phyloP scores from a whole-genome alignment of 2,329 filamentous ascomycete genomes.

The Stachybotrys chartarum region DNA sequence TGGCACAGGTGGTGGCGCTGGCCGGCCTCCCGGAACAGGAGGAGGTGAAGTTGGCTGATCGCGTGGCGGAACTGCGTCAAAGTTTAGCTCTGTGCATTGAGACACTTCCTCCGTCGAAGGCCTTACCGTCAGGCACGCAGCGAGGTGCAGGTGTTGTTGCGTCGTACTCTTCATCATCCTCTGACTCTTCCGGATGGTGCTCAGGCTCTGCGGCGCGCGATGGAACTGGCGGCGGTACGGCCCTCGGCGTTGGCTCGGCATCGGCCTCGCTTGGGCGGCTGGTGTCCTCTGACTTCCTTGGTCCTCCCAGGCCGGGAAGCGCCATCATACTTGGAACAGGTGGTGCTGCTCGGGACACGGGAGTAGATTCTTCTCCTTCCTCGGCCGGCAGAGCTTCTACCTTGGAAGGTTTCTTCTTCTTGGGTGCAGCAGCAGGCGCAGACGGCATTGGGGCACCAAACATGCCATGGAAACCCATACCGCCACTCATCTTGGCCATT shows the following conservation, averaged over 20 bases:
- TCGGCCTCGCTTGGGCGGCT: constrained; percentile 29
- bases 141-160: constrained; percentile 25
- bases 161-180: constrained; percentile 24
- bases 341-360: constrained; percentile 36
- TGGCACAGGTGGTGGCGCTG: constrained; percentile 51
- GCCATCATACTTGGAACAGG: constrained; percentile 55
- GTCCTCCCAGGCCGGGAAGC: constrained; percentile 65
- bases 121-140: constrained; percentile 13
- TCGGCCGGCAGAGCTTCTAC: constrained; percentile 34
- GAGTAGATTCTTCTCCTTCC: constrained; percentile 35
- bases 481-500: constrained; percentile 98
- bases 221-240: constrained; percentile 21
- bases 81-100: not conserved
- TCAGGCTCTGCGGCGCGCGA: constrained; percentile 13
- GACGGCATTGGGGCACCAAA: constrained; percentile 69
- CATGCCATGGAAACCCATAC: constrained; percentile 95
- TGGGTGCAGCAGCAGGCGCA: constrained; percentile 39
- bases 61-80: constrained; percentile 21
- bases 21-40: constrained; percentile 42
- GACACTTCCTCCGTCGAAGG: constrained; percentile 3
- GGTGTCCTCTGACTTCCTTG: constrained; percentile 36
- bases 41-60: constrained; percentile 27
- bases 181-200: constrained; percentile 13
- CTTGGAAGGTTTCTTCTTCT: constrained; percentile 47
- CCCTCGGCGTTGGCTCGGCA: constrained; percentile 16